These are phyloP conservation scores for Claviceps arundinis DNA, from an alignment of 2,329 filamentous ascomycete species.

Conservation along the genomic window DNA sequence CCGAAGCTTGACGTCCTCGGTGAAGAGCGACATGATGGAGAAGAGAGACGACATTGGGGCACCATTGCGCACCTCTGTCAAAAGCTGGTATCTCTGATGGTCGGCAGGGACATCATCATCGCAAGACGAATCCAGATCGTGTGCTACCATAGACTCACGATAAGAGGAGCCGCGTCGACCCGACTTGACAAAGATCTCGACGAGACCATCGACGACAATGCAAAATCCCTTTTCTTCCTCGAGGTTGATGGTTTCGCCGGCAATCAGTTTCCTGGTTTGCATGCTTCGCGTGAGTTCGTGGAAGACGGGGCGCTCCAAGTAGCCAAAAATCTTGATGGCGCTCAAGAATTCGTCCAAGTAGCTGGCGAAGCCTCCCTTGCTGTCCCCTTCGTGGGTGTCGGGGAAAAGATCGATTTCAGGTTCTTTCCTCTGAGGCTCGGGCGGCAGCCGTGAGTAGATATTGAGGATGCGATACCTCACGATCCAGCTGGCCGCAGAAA, in stretches of 20 bases:
- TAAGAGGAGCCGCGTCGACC: constrained; percentile 24
- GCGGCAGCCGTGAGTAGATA: constrained; percentile 88
- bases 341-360: constrained; percentile 97
- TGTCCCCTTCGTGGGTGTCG: constrained; percentile 77
- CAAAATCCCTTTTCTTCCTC: constrained; percentile 99
- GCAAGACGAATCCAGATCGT: constrained; percentile 31
- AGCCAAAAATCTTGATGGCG: constrained; percentile 98
- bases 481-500: constrained; percentile 85
- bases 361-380: constrained; percentile 84
- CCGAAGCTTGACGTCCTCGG: constrained; percentile 77
- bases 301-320: constrained; percentile 89
- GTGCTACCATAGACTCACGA: constrained; percentile 15
- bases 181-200: constrained; percentile 97
- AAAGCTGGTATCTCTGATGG: constrained; percentile 79
- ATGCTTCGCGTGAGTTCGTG: constrained; percentile 95
- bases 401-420: constrained; percentile 92
- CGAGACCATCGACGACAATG: constrained; percentile 86
- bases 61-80: constrained; percentile 95
- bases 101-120: constrained; percentile 57
- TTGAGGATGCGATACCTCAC: constrained; percentile 92
- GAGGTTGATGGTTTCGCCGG: constrained; percentile 84
- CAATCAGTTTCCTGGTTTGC: constrained; percentile 94
- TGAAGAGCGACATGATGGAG: constrained; percentile 93
- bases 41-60: constrained; percentile 98
- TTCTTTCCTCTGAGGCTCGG: constrained; percentile 90